Evolutionary conservation across 768 basidiomycete genomes (phyloP).

Genomic region (Tricholoma bakamatsutake): DNA sequence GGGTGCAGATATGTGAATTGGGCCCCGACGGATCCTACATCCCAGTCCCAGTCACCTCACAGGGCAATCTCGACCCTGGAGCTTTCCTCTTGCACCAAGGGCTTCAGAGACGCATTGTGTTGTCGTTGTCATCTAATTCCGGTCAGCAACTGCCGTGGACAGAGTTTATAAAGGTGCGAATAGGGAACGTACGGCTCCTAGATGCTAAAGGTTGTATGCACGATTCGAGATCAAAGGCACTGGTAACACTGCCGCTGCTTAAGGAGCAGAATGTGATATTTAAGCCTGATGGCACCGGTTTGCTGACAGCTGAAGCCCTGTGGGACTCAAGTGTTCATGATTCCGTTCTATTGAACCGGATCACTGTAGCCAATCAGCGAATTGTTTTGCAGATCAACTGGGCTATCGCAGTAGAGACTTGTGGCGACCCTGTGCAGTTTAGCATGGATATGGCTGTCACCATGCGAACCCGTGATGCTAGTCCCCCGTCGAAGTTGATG

Average conservation of each 20-base stretch:
- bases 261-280: slow-evolving; percentile 72
- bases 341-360: slow-evolving; percentile 77
- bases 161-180: slow-evolving; percentile 64
- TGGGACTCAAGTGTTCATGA: slow-evolving; percentile 96
- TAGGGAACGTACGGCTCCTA: slow-evolving; percentile 81
- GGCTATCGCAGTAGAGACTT: slow-evolving; percentile 77
- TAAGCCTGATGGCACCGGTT: slow-evolving; percentile 78
- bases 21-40: slow-evolving; percentile 78
- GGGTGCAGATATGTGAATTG: slow-evolving; percentile 83
- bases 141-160: slow-evolving; percentile 88
- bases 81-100: slow-evolving; percentile 91
- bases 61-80: slow-evolving; percentile 72
- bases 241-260: slow-evolving; percentile 69
- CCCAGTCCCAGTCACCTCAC: slow-evolving; percentile 78
- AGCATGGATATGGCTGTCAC: slow-evolving; percentile 80
- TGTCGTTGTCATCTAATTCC: slow-evolving; percentile 81
- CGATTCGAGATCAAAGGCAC: slow-evolving; percentile 65
- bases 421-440: slow-evolving; percentile 84
- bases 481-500: slow-evolving; percentile 72
- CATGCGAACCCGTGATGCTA: slow-evolving; percentile 80
- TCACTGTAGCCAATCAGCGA: slow-evolving; percentile 73
- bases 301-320: slow-evolving; percentile 59
- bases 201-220: slow-evolving; percentile 80
- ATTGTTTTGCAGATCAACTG: slow-evolving; percentile 74
- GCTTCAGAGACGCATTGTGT: slow-evolving; percentile 73